Percentiles rank a stretch among this genome's conserved stretches.
phyloP scores from a whole-genome alignment of 148 eudicot genomes.

The Camellia sinensis region DNA sequence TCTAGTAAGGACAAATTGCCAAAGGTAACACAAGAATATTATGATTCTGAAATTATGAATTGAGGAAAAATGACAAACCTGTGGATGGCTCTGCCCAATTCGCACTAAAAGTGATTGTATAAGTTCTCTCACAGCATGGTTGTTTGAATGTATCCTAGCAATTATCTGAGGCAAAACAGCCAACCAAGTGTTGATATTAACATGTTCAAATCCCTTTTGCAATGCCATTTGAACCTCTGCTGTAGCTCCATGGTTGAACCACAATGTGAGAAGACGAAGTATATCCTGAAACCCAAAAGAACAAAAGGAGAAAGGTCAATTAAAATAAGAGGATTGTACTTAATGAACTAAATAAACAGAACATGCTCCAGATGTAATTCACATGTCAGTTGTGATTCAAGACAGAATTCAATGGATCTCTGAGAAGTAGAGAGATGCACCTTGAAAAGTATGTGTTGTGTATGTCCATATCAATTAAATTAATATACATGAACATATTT shows the following conservation, averaged over 20 bases:
- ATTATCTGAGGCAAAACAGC: conserved; percentile 97
- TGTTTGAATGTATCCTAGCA: conserved; percentile 96
- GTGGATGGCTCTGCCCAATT: conserved; percentile 95
- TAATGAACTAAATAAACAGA: no score
- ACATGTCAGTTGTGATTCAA: no score
- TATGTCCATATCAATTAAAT: no score
- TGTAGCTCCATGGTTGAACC: conserved; percentile 98
- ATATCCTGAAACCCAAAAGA: conserved; percentile 61
- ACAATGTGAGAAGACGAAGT: conserved; percentile 92
- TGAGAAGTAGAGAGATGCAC: no score
- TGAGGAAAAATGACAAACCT: conserved; percentile 46
- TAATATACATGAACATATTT: no score
- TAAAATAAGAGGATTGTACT: no score
- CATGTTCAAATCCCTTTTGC: conserved; percentile 77
- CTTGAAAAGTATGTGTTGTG: no score
- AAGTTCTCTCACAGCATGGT: conserved; percentile 86
- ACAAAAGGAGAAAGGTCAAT: conserved; percentile 9
- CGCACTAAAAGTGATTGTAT: conserved; percentile 94
- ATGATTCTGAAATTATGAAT: not conserved
- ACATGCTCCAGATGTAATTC: no score
- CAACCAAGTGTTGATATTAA: conserved; percentile 97
- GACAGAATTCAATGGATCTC: no score
- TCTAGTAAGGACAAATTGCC: not conserved
- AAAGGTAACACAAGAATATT: not conserved
- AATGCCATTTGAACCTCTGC: conserved; percentile 89